Base-by-base conservation (phyloP, 805 yeast species). In the Kodamaea jinghongensis region DNA sequence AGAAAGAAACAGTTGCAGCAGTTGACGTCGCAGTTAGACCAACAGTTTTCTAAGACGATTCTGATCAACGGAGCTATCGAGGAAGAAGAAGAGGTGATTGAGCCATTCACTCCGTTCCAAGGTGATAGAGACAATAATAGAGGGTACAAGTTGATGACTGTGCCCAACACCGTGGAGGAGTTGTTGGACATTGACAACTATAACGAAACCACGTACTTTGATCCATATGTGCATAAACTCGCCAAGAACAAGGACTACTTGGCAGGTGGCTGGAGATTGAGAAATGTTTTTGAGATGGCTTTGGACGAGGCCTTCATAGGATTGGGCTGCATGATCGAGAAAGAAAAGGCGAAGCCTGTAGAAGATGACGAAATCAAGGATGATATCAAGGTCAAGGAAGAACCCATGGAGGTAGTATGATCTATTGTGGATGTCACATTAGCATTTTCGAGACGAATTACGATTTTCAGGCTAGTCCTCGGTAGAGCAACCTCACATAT, bases 81-180 rank as follows among this genome's bases (percentile, higher is more conserved):
- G 11, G 42, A 34, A 15, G 36, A 17, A 11, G 56, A 63, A 12
- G 60, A 55, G 20, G 55, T 43, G 8, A 56, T 46, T 11, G 39
- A 34, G 31, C 98, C 98, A 12, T 91, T 90, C 60, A 89, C 98
- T 8, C 98, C 98, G 6, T 91, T 91, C 64, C 81, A 83, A 55
- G 97, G 97, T 32, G 98, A 91, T 63, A 72, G 93, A 45, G 81
- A 83, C 43, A 45, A 66, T 6, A 61, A 68, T 16, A 70, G 71
- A 39, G 70, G 75, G 20, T 89, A 79, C 61, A 65, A 60, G 8
- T 61, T 81, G 17, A 52, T 68, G 44, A 51, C 60, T 16, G 54
- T 56, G 8, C 55, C 62, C 4, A 33, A 44, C 10, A 55, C 54
- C 17, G 42, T 48, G 26, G 60, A 53, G 25, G 59, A 58, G 20